Percentiles rank a stretch among this genome's conserved stretches.
phyloP scores from a whole-genome alignment of 2,329 filamentous ascomycete species.

The Lachnellula hyalina region DNA sequence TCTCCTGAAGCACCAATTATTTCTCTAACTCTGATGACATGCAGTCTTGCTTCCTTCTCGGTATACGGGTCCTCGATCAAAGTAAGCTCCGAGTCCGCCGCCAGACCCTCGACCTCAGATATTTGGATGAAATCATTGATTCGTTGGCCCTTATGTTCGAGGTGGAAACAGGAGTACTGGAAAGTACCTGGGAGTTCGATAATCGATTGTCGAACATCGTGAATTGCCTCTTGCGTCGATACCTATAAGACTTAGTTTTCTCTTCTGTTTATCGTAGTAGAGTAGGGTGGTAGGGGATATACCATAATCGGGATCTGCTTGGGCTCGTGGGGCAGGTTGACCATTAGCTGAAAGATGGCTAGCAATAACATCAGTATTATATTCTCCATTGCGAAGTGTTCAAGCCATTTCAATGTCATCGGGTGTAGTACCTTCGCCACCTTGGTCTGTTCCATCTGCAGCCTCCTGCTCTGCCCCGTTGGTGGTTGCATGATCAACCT shows the following conservation, averaged over 20 bases:
- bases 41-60: conserved; percentile 95
- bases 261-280: neutral
- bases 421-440: conserved; percentile 27
- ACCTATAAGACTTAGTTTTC: conserved; percentile 50
- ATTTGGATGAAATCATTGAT: conserved; percentile 95
- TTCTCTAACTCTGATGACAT: conserved; percentile 84
- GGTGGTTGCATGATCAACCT: conserved; percentile 18
- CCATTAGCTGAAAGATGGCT: conserved; percentile 58
- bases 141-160: conserved; percentile 81
- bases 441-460: conserved; percentile 25
- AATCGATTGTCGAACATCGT: conserved; percentile 94
- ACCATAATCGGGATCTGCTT: conserved; percentile 83
- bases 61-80: conserved; percentile 95
- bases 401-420: neutral
- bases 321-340: conserved; percentile 76
- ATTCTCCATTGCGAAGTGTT: neutral
- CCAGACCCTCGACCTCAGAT: conserved; percentile 78
- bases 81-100: conserved; percentile 69
- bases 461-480: conserved; percentile 20
- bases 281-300: conserved; percentile 31
- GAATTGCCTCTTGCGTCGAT: conserved; percentile 89
- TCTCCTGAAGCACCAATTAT: conserved; percentile 89
- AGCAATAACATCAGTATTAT: conserved; percentile 24
- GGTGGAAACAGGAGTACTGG: conserved; percentile 97
- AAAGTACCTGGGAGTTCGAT: conserved; percentile 90